Percentiles rank a stretch among this genome's conserved stretches.
Conservation (phyloP, 805 yeast genomes). For the Starmerella potacharoeniae region DNA sequence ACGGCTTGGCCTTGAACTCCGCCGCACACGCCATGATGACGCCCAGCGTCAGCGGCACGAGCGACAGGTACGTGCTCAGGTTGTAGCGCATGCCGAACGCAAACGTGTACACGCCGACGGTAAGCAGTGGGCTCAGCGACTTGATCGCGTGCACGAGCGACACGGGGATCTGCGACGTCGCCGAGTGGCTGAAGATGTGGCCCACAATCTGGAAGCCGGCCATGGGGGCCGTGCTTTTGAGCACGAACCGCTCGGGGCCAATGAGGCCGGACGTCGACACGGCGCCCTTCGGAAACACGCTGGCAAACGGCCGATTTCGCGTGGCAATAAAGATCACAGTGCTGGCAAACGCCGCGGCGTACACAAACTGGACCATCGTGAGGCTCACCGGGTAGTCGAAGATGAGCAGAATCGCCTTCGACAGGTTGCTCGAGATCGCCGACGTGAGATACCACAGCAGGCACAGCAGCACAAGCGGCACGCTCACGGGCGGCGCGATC, state of each 20-base stretch:
- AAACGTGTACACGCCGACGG: constrained; percentile 66
- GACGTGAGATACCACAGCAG: constrained; percentile 68
- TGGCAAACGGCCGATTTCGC: constrained; percentile 24
- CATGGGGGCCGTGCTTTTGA: constrained; percentile 65
- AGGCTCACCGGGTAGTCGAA: constrained; percentile 78
- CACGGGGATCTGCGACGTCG: constrained; percentile 89
- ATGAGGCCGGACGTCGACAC: constrained; percentile 21
- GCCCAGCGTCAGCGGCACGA: constrained; percentile 69
- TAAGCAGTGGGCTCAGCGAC: constrained; percentile 79
- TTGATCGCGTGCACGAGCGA: constrained; percentile 89
- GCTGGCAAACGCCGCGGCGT: constrained; percentile 50
- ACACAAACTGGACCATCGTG: constrained; percentile 73
- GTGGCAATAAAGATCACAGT: constrained; percentile 34
- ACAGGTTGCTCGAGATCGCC: constrained; percentile 69
- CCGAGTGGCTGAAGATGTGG: constrained; percentile 80
- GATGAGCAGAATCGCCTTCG: constrained; percentile 59
- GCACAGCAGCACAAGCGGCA: constrained; percentile 48
- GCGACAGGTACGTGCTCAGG: constrained; percentile 58
- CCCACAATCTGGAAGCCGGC: constrained; percentile 89
- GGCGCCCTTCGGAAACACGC: constrained; percentile 30
- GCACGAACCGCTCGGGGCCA: constrained; percentile 24
- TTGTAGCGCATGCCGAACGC: constrained; percentile 49
- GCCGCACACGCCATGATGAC: constrained; percentile 55
- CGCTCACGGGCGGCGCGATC: constrained; percentile 34
- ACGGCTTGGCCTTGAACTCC: constrained; percentile 36